phyloP scores from a whole-genome alignment of 2,329 filamentous ascomycete species.

The Fusarium buxicola region DNA sequence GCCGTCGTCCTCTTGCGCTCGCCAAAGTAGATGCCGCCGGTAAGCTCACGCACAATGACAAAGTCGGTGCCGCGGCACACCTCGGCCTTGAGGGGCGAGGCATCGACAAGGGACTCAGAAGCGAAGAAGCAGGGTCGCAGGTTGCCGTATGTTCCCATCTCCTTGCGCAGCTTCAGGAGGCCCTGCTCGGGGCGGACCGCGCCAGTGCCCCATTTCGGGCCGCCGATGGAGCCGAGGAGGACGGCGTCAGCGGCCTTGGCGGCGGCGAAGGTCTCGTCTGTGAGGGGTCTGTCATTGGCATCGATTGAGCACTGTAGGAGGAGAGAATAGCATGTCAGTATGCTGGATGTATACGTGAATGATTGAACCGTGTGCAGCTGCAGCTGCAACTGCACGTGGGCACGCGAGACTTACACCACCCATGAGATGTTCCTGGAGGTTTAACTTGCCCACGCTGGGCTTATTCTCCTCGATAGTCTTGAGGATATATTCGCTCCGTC shows the following conservation, averaged over 20 bases:
- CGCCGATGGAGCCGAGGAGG: slow-evolving; percentile 92
- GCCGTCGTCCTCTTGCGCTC: slow-evolving; percentile 79
- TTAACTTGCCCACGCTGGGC: slow-evolving; percentile 79
- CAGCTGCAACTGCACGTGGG: neutral
- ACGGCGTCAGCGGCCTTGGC: slow-evolving; percentile 90
- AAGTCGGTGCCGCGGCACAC: slow-evolving; percentile 91
- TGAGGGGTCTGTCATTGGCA: slow-evolving; percentile 80
- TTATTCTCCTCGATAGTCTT: slow-evolving; percentile 79
- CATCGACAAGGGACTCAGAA: slow-evolving; percentile 83
- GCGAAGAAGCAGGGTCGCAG: slow-evolving; percentile 96
- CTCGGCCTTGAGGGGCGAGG: slow-evolving; percentile 86
- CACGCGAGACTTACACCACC: slow-evolving; percentile 77
- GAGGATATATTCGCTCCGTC: slow-evolving; percentile 69
- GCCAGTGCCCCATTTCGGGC: slow-evolving; percentile 95
- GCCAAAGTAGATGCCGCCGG: slow-evolving; percentile 95
- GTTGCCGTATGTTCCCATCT: slow-evolving; percentile 95
- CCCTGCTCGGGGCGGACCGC: slow-evolving; percentile 92
- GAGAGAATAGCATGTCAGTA: slow-evolving; percentile 1
- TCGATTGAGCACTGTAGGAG: slow-evolving; percentile 83
- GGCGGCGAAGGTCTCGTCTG: slow-evolving; percentile 82
- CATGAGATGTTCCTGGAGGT: slow-evolving; percentile 89
- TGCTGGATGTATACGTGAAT: slow-evolving; percentile 4
- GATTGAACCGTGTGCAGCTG: neutral
- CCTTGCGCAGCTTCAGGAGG: slow-evolving; percentile 89
- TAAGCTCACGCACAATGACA: slow-evolving; percentile 91